Evolutionary conservation across 2,329 filamentous ascomycete genomes (phyloP).

Genomic region (Phialocephala sp.): DNA sequence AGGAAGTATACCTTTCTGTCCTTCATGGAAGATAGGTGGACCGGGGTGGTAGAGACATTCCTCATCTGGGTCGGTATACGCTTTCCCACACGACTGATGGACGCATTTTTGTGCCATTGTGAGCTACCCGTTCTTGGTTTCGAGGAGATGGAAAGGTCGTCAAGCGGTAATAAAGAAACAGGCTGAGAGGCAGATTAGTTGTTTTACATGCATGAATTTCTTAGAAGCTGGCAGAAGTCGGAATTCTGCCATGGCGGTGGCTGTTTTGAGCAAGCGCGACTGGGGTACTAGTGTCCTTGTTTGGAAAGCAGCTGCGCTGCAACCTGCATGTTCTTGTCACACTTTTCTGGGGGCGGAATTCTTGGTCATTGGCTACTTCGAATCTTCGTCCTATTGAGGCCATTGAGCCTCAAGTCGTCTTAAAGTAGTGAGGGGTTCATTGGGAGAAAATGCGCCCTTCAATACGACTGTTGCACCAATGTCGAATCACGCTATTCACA

Average conservation of each 20-base stretch:
- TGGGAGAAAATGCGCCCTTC: constrained; percentile 29
- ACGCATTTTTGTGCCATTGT: constrained; percentile 78
- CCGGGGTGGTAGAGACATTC: constrained; percentile 91
- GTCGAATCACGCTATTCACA: constrained; percentile 77
- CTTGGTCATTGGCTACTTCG: neutral
- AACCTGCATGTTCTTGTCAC: neutral
- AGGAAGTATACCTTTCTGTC: constrained; percentile 82
- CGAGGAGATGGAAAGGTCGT: neutral
- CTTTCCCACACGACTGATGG: constrained; percentile 93
- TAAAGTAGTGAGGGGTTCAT: too few species aligned
- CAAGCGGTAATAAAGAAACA: constrained; percentile 4
- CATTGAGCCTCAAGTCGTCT: neutral
- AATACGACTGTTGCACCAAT: constrained; percentile 55
- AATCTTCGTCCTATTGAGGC: neutral
- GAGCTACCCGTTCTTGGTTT: constrained; percentile 15
- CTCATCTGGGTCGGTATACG: constrained; percentile 81
- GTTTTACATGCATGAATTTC: constrained; percentile 13
- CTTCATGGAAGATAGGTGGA: constrained; percentile 94
- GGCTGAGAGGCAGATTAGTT: neutral
- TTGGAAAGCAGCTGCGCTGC: neutral
- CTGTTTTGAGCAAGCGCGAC: constrained; percentile 3
- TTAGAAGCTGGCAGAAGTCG: constrained; percentile 25
- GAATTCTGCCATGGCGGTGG: constrained; percentile 2
- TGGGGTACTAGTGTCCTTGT: neutral
- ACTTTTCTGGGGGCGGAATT: neutral